Evolutionary conservation across 768 basidiomycete species (phyloP).

Genomic region (Amylocystis lapponica): DNA sequence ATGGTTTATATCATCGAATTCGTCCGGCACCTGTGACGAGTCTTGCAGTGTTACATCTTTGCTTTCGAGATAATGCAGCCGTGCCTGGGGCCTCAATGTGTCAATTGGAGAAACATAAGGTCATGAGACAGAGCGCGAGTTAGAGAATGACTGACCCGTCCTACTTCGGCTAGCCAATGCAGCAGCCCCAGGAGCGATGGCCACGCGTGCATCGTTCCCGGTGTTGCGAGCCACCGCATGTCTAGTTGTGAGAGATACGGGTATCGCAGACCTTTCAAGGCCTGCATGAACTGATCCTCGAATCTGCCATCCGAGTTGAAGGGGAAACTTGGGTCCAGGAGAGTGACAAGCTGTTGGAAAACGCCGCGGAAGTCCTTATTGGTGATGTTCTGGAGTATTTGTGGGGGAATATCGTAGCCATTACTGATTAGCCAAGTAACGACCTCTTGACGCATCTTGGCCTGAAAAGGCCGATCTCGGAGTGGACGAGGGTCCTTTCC

Average conservation of each 20-base stretch:
- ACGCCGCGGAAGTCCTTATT: constrained; percentile 83
- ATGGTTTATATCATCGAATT: constrained; percentile 69
- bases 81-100: constrained; percentile 16
- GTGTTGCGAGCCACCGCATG: constrained; percentile 81
- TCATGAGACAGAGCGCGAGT: background rate
- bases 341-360: constrained; percentile 69
- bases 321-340: constrained; percentile 68
- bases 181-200: constrained; percentile 80
- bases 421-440: constrained; percentile 57
- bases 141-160: constrained; percentile 51
- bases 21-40: constrained; percentile 55
- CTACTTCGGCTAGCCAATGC: constrained; percentile 87
- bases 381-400: constrained; percentile 71
- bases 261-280: constrained; percentile 74
- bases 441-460: constrained; percentile 75
- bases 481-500: constrained; percentile 74
- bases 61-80: constrained; percentile 47
- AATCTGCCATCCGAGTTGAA: constrained; percentile 47
- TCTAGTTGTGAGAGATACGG: constrained; percentile 77
- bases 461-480: constrained; percentile 69
- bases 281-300: constrained; percentile 79
- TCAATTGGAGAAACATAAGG: background rate
- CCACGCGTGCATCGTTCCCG: constrained; percentile 92
- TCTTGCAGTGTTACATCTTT: constrained; percentile 66
- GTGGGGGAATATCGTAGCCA: constrained; percentile 63